Base-by-base conservation (phyloP, 2,329 filamentous ascomycete species). In the Colletotrichum acutatum region DNA sequence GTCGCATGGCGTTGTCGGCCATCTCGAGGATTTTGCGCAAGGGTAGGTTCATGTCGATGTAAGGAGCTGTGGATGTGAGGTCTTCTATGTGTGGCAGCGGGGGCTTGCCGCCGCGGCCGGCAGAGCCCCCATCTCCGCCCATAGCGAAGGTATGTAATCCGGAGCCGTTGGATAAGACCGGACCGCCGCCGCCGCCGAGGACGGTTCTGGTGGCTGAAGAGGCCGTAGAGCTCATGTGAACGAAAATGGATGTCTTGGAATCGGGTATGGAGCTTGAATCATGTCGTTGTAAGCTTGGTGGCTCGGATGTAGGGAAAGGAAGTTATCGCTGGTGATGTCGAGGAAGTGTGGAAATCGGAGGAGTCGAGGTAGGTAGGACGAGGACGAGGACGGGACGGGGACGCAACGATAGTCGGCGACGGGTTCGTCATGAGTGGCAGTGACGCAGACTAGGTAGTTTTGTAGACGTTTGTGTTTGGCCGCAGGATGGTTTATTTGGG, bases 41-140 rank as follows among this genome's bases (percentile, higher is more conserved):
- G 19, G 88, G 88, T 71, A 86, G 85, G 72, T 86, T 82, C 54
- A 81, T 76, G 71, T 89, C 84, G 73, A 89, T 79, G 46, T 89
- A 85, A 69, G 84, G 82, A 19, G 82, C 81, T 49, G 85, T 82
- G 19, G 83, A 84, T 28, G 85, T 83, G 52, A 90, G 80, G 77
- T 90, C 88, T 73, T 89, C 85, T 76, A 90, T 86, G 76, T 90
- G 88, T 22, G 86, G 85, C 26, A 89, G 80, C 22, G 84, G 82
- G 32, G 83, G 76, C 61, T 80, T 83, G 53, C 76, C 76, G 42
- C 76, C 76, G 49, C 71, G 71, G 37, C 74, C 68, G 64, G 74
- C 69, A 54, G 68, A 49, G 53, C 74, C 42, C 32, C 68, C 56
- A 61, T 70, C 71, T 63, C 62, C 58, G 62, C 68, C 68, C 71